Evolutionary conservation across 768 basidiomycete genomes (phyloP).

Genomic region (Calocybe cyanea): DNA sequence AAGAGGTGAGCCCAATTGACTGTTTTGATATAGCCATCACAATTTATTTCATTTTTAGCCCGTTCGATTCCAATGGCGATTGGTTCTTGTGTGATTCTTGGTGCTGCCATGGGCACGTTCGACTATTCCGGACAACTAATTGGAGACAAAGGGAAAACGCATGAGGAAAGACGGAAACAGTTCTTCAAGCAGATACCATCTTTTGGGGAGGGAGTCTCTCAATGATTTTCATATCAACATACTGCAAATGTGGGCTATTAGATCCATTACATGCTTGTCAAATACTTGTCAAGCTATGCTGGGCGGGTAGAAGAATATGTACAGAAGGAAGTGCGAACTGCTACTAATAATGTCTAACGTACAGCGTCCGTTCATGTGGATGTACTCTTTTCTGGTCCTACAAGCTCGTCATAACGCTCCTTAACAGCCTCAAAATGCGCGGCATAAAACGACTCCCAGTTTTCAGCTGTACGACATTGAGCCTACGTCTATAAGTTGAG

Average conservation of each 20-base stretch:
- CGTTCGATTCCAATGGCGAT: conserved; percentile 82
- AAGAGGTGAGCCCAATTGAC: conserved; percentile 49
- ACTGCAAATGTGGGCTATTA: no score
- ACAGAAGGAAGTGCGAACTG: not conserved
- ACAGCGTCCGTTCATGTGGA: conserved; percentile 5
- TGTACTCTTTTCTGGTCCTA: conserved; percentile 5
- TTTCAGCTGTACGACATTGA: conserved; percentile 34
- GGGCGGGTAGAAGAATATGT: not conserved
- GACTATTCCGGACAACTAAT: conserved; percentile 70
- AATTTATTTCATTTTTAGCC: conserved; percentile 38
- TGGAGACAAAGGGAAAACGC: conserved; percentile 37
- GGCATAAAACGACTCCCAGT: conserved; percentile 53
- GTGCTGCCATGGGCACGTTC: conserved; percentile 75
- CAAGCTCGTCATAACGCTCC: conserved; percentile 32
- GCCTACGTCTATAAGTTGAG: conserved; percentile 23
- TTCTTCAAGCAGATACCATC: conserved; percentile 79
- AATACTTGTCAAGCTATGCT: no score
- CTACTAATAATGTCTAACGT: not conserved
- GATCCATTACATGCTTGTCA: no score
- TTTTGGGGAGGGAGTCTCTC: conserved; percentile 28
- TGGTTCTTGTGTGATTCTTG: conserved; percentile 74
- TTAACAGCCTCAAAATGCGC: conserved; percentile 38
- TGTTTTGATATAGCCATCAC: not conserved
- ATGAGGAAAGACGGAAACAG: conserved; percentile 68
- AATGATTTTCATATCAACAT: conserved; percentile 24